A percentile compares a stretch with the other conserved stretches of the same genome.
phyloP scores from a whole-genome alignment of 2,329 filamentous ascomycete genomes.

The Atkinsonella texensis region DNA sequence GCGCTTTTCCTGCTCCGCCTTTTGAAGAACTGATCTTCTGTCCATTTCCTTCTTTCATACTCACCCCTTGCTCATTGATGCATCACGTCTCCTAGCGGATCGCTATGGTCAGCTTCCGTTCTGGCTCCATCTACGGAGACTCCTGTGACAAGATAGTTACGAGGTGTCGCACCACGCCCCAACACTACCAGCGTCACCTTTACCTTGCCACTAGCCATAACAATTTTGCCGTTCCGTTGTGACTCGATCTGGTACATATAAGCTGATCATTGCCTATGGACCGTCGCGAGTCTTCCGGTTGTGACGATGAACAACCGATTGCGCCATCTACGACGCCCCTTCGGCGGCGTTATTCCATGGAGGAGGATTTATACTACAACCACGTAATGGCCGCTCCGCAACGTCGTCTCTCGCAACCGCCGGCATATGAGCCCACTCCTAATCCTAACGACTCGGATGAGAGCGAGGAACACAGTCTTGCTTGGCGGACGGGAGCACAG shows the following conservation, averaged over 20 bases:
- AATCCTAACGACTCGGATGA: neutral
- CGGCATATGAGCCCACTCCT: constrained; percentile 27
- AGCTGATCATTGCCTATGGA: constrained; percentile 21
- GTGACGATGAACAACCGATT: constrained; percentile 22
- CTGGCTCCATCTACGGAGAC: constrained; percentile 23
- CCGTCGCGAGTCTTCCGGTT: constrained; percentile 15
- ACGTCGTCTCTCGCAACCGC: constrained; percentile 33
- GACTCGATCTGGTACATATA: constrained; percentile 9
- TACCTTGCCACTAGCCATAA: neutral
- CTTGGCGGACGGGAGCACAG: constrained; percentile 7
- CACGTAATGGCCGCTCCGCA: constrained; percentile 35
- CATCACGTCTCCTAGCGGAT: constrained; percentile 21
- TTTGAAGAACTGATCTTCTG: constrained; percentile 5
- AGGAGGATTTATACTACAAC: constrained; percentile 42
- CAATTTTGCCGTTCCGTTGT: constrained; percentile 3
- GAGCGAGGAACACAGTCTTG: constrained; percentile 2
- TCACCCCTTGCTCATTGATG: constrained; percentile 6
- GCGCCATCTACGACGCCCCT: constrained; percentile 21
- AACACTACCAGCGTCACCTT: constrained; percentile 1
- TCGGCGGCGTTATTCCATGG: constrained; percentile 39
- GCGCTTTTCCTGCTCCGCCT: constrained; percentile 1
- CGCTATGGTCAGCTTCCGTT: constrained; percentile 23
- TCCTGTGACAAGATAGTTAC: constrained; percentile 10
- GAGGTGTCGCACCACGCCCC: constrained; percentile 1
- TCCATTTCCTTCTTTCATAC: constrained; percentile 1